Percentiles rank a stretch among this genome's conserved stretches.
Conservation (phyloP, 2,329 filamentous ascomycete species). For the Erysiphe pulchra region DNA sequence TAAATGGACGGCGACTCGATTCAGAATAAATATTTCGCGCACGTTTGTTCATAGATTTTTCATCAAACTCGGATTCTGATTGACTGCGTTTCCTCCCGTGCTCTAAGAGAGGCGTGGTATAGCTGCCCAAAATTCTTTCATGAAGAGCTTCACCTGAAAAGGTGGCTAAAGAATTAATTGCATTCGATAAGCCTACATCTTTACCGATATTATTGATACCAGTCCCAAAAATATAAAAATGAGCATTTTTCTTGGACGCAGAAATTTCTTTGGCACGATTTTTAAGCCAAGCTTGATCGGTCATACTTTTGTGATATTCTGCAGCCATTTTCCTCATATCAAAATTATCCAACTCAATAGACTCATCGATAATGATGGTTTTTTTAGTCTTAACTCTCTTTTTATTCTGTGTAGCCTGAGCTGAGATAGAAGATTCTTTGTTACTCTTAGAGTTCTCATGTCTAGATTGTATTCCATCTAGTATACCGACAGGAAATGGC, state of each 20-base stretch:
- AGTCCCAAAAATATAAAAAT: conserved; percentile 29
- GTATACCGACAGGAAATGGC: conserved; percentile 7
- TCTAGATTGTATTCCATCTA: neutral
- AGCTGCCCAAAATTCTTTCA: conserved; percentile 9
- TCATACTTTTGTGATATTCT: conserved; percentile 36
- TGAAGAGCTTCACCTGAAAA: conserved; percentile 32
- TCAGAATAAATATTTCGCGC: conserved; percentile 13
- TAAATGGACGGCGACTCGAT: conserved; percentile 9
- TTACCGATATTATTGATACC: conserved; percentile 28
- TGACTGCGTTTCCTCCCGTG: conserved; percentile 4
- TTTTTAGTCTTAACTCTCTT: conserved; percentile 14
- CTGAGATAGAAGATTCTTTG: conserved; percentile 13
- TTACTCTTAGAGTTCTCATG: neutral
- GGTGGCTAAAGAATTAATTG: conserved; percentile 23
- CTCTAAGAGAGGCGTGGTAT: neutral
- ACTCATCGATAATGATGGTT: conserved; percentile 22
- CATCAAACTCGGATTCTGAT: conserved; percentile 4
- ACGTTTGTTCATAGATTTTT: conserved; percentile 13
- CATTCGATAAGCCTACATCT: conserved; percentile 16
- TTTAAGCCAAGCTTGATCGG: conserved; percentile 19
- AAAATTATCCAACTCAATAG: conserved; percentile 25
- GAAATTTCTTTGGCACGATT: conserved; percentile 15
- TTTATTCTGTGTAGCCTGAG: conserved; percentile 17
- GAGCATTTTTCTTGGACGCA: conserved; percentile 35
- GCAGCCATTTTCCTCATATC: conserved; percentile 30